Conservation (phyloP, 371 early-diverging fungal species). For the Mortierella sp. region DNA sequence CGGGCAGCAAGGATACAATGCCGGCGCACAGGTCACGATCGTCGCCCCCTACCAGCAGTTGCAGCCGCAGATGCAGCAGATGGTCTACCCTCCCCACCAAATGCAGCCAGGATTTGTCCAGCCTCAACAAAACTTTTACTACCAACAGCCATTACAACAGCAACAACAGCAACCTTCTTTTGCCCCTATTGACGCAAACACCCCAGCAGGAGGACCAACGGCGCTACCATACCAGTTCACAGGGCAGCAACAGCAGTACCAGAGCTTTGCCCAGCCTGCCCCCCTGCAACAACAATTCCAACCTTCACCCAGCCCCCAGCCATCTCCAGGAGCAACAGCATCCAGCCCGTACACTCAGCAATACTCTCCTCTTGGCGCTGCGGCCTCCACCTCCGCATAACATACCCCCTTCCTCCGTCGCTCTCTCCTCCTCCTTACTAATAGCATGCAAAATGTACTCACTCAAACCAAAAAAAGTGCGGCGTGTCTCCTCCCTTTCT, state of each 20-base stretch:
- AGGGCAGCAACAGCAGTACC: background rate
- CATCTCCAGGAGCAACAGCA: slow-evolving; percentile 1
- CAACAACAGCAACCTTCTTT: background rate
- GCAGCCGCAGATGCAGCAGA: background rate
- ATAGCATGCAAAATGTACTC: slow-evolving; percentile 3
- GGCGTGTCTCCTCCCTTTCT: background rate
- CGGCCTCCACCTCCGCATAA: background rate
- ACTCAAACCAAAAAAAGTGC: background rate
- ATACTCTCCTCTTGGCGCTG: background rate
- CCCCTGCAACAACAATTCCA: background rate
- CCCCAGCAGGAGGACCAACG: background rate
- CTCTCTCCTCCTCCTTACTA: background rate
- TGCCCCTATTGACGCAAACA: background rate
- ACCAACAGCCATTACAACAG: background rate
- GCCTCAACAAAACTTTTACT: background rate
- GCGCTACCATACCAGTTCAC: background rate
- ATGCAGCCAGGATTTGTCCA: background rate
- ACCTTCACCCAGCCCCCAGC: background rate
- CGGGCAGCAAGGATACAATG: background rate
- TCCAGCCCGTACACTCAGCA: background rate
- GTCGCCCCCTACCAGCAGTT: background rate
- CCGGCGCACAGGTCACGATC: background rate
- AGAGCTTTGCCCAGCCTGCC: background rate
- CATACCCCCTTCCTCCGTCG: background rate
- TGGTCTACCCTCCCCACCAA: background rate